Evolutionary conservation across 2,329 filamentous ascomycete species (phyloP).

Genomic region (Dendrostoma leiphaemia): DNA sequence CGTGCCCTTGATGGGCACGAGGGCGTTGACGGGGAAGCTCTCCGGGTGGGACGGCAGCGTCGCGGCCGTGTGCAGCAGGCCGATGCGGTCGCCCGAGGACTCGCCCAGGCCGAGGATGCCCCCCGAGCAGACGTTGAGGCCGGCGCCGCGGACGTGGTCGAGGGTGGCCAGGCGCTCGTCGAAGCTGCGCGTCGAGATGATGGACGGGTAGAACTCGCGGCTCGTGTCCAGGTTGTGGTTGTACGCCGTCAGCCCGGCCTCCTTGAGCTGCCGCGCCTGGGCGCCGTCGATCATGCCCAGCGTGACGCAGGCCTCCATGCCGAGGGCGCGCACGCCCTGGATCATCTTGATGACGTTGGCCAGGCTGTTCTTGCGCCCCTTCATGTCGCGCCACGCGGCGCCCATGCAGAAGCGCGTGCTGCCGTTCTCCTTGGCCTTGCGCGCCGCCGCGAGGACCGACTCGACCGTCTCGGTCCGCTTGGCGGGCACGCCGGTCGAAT

Average conservation of each 20-base stretch:
- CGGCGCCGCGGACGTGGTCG: constrained; percentile 76
- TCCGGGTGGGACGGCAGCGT: constrained; percentile 82
- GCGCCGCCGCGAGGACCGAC: constrained; percentile 74
- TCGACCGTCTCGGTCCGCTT: constrained; percentile 79
- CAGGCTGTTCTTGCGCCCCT: constrained; percentile 78
- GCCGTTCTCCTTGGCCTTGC: constrained; percentile 75
- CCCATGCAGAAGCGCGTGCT: constrained; percentile 95
- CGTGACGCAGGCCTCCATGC: constrained; percentile 92
- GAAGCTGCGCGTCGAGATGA: constrained; percentile 84
- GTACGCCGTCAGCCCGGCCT: constrained; percentile 83
- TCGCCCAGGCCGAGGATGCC: constrained; percentile 87
- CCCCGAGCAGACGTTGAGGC: constrained; percentile 86
- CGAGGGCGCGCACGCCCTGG: constrained; percentile 72
- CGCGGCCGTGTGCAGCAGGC: constrained; percentile 77
- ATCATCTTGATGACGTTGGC: constrained; percentile 88
- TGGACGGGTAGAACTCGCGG: constrained; percentile 80
- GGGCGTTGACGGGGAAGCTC: constrained; percentile 86
- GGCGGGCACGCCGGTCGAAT: constrained; percentile 75
- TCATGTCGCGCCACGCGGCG: constrained; percentile 92
- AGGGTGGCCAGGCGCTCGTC: constrained; percentile 84
- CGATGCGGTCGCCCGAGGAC: constrained; percentile 73
- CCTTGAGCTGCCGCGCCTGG: constrained; percentile 80
- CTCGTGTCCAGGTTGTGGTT: constrained; percentile 94
- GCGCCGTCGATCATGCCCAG: constrained; percentile 84
- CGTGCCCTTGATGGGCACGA: constrained; percentile 88